Percentiles rank a stretch among this genome's conserved stretches.
These are phyloP conservation scores for Venturia asperata DNA, from an alignment of 2,329 filamentous ascomycete species.

Conservation along the genomic window DNA sequence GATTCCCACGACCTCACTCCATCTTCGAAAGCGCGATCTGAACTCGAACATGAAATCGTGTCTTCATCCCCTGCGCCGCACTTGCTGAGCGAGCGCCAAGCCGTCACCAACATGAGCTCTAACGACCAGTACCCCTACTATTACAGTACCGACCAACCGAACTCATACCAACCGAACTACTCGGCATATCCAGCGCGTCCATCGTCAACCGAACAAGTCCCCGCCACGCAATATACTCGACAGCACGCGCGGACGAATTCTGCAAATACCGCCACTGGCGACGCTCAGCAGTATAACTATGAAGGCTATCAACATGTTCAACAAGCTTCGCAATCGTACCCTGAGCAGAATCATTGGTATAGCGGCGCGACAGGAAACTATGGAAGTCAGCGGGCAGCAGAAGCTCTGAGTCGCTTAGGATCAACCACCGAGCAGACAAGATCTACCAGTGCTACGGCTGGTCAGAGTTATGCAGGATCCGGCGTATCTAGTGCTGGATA, in stretches of 20 bases:
- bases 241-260: slow-evolving; percentile 11
- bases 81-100: background rate
- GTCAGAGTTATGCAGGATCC: background rate
- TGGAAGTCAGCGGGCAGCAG: slow-evolving; percentile 13
- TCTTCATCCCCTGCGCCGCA: background rate
- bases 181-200: slow-evolving; percentile 3
- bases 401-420: slow-evolving; percentile 14
- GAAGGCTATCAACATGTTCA: slow-evolving; percentile 4
- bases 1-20: background rate
- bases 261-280: background rate
- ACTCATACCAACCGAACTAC: slow-evolving; percentile 12
- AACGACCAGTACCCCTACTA: slow-evolving; percentile 17
- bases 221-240: slow-evolving; percentile 1
- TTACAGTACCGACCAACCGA: background rate
- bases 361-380: background rate
- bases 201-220: background rate
- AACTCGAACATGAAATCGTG: background rate
- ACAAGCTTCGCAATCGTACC: background rate
- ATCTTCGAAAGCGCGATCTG: background rate
- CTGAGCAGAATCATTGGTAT: slow-evolving; percentile 11
- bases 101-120: slow-evolving; percentile 3
- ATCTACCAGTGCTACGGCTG: background rate
- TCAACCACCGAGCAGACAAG: background rate
- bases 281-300: slow-evolving; percentile 13
- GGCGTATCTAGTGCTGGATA: background rate